Conservation (phyloP, 306 rosid species). For the Gynostemma pentaphyllum region DNA sequence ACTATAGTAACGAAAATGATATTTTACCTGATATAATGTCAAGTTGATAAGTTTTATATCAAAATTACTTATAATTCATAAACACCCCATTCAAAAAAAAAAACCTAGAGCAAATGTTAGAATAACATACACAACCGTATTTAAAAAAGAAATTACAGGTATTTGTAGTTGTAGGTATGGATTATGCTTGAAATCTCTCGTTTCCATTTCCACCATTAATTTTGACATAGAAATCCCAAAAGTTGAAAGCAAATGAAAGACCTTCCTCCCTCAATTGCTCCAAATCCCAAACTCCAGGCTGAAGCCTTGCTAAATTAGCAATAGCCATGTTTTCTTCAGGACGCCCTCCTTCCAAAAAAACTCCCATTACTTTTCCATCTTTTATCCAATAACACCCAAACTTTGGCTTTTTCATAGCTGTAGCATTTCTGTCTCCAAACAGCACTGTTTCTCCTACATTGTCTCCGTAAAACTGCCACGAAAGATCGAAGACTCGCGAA, state of each 20-base stretch:
- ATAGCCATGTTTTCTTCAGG: constrained; percentile 29
- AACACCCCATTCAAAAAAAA: too few species aligned
- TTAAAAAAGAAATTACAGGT: neutral
- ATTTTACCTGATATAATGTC: too few species aligned
- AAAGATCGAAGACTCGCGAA: constrained; percentile 26
- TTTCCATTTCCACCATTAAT: neutral
- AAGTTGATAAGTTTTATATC: too few species aligned
- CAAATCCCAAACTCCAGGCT: constrained; percentile 11
- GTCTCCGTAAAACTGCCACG: constrained; percentile 35
- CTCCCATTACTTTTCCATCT: constrained; percentile 28
- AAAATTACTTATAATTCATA: too few species aligned
- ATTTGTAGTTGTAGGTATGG: neutral
- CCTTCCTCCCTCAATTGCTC: constrained; percentile 15
- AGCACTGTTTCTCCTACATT: constrained; percentile 27
- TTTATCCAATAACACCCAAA: constrained; percentile 35
- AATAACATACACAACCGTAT: neutral
- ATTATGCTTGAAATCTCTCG: neutral
- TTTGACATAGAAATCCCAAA: neutral
- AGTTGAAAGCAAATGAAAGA: constrained; percentile 18
- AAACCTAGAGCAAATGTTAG: neutral
- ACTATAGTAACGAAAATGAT: too few species aligned
- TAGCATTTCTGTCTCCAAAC: constrained; percentile 17
- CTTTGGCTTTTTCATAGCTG: constrained; percentile 15
- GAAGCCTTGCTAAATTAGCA: constrained; percentile 22
- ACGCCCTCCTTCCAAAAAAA: constrained; percentile 35